These are phyloP conservation scores for Nicotiana tabacum DNA, from an alignment of 257 asterid species.

Conservation along the genomic window DNA sequence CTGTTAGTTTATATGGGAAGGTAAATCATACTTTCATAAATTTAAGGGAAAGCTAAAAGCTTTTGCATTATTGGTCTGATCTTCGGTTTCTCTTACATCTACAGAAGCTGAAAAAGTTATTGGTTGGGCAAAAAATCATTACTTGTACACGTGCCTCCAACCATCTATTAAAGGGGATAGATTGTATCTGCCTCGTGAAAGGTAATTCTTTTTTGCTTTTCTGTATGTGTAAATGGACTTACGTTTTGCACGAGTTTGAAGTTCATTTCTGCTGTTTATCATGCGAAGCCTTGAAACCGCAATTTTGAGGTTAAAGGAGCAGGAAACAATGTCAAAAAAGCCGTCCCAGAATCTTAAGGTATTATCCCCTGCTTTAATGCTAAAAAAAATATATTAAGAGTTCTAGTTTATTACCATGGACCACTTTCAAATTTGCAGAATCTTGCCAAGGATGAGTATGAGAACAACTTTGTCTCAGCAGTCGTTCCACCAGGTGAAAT, in stretches of 20 bases:
- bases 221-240: constrained; percentile 12
- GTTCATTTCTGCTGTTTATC: constrained; percentile 15
- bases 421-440: constrained; percentile 45
- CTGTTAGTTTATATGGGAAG: background rate
- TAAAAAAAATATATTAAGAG: background rate
- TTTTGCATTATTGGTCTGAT: background rate
- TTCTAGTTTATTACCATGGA: constrained; percentile 5
- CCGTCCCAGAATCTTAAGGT: constrained; percentile 89
- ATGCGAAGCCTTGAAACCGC: constrained; percentile 75
- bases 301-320: constrained; percentile 76
- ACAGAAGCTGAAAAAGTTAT: constrained; percentile 88
- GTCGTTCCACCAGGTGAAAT: constrained; percentile 97
- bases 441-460: constrained; percentile 96
- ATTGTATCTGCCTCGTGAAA: constrained; percentile 70
- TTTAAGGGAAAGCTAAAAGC: background rate
- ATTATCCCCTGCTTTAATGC: constrained; percentile 10
- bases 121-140: constrained; percentile 96
- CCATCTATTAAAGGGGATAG: constrained; percentile 76
- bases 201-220: constrained; percentile 45
- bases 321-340: constrained; percentile 66
- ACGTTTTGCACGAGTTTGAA: constrained; percentile 21
- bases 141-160: constrained; percentile 64
- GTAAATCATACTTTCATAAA: background rate
- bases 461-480: constrained; percentile 88
- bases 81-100: constrained; percentile 15